Evolutionary conservation across 164 flowering plant genomes (phyloP).

Genomic region (Buxus sempervirens): DNA sequence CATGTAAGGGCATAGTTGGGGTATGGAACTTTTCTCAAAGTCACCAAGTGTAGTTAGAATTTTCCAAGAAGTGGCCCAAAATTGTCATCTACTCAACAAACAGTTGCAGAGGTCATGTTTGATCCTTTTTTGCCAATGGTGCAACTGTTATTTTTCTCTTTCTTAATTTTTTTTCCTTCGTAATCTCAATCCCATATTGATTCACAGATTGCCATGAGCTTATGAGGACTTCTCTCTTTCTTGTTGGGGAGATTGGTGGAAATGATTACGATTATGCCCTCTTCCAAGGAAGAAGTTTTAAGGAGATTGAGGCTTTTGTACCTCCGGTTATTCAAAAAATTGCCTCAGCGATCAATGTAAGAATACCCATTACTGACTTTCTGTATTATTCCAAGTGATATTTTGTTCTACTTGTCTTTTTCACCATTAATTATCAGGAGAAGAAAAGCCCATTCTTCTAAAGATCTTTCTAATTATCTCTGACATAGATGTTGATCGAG

Average conservation of each 20-base stretch:
- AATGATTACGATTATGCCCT: conserved; percentile 30
- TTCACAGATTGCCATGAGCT: conserved; percentile 19
- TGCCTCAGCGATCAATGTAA: conserved; percentile 22
- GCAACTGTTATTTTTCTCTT: too few species aligned
- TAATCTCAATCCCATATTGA: too few species aligned
- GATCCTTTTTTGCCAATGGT: too few species aligned
- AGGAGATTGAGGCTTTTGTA: conserved; percentile 11
- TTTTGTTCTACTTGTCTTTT: neutral
- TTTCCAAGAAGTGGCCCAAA: too few species aligned
- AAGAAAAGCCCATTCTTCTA: neutral
- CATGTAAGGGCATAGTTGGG: too few species aligned
- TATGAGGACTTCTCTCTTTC: conserved; percentile 19
- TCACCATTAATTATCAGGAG: neutral
- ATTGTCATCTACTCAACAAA: too few species aligned
- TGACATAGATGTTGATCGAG: conserved; percentile 31
- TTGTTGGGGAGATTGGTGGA: conserved; percentile 39
- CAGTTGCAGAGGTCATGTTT: too few species aligned
- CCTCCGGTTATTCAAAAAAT: conserved; percentile 25
- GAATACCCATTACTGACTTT: too few species aligned
- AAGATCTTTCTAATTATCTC: neutral
- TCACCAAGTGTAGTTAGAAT: too few species aligned
- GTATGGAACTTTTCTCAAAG: too few species aligned
- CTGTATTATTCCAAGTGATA: too few species aligned
- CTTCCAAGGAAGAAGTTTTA: neutral
- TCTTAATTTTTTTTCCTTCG: too few species aligned